Base-by-base conservation (phyloP, 2,329 filamentous ascomycete species). In the Aureobasidium zeae region DNA sequence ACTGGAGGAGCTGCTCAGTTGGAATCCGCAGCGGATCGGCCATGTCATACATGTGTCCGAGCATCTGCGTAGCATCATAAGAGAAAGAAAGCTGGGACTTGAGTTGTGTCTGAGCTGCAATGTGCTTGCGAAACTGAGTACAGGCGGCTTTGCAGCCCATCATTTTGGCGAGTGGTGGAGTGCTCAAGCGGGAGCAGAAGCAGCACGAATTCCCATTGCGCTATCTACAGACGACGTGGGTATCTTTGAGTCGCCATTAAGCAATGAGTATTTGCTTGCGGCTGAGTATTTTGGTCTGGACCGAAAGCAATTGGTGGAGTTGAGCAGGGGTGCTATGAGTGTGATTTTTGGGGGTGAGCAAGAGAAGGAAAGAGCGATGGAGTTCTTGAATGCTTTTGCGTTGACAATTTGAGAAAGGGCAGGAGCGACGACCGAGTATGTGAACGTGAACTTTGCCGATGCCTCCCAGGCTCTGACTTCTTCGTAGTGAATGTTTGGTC, bases 211-310 rank as follows among this genome's bases (percentile, higher is more conserved):
- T 38, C 70, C 74, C 3, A 71, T 89, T 32, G 76, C 77, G 4
- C 65, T 89, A 33, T 80, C 76, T 82, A 91, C 85, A 1, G 86
- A 91, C 57, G 84, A 91, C 54, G 81, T 89, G 8, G 86, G 84
- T 2, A 77, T 91, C 16, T 91, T 91, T 54, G 80, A 79, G 37
- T 88, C 82, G 55, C 70, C 76, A 0, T 62, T 88, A 3, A 87
- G 83, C 1, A 79, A 86, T 52, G 86, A 93, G 59, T 89, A 88
- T 60, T 65, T 70, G 6, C 72, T 91, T 2, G 81, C 83, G 3
- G 78, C 81, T 1, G 62, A 79, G 51, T 77, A 88, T 56, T 91
- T 91, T 54, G 58, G 62, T 0, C 67, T 91, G 11, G 56, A 52
- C 20, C 59, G 63, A 11, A 45, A 52, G 1, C 66, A 73, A 16